These are phyloP conservation scores for Diaporthe vaccinii DNA, from an alignment of 2,329 filamentous ascomycete species.

Conservation along the genomic window DNA sequence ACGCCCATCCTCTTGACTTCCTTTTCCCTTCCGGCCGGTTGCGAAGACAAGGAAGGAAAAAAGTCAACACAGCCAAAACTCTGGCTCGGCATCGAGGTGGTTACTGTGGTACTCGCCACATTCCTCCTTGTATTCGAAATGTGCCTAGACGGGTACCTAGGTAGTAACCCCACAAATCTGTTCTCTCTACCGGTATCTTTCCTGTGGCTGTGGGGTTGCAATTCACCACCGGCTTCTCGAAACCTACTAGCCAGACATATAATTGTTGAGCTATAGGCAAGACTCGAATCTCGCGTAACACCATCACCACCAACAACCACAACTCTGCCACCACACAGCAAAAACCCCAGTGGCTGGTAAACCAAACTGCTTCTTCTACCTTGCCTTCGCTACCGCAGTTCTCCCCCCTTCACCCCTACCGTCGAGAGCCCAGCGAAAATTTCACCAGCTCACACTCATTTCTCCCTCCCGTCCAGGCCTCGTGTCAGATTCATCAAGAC, in stretches of 20 bases:
- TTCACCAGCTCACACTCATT: not conserved
- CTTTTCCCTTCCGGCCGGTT: conserved; percentile 17
- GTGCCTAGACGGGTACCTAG: too few relatives aligned
- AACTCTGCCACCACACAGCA: not conserved
- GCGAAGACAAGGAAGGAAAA: not conserved
- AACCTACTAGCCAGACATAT: not conserved
- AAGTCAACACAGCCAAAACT: conserved; percentile 7
- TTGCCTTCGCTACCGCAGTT: not conserved
- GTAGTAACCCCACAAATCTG: not conserved
- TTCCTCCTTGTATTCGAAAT: not conserved
- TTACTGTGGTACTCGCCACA: not conserved
- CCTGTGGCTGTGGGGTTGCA: not conserved
- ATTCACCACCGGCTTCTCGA: not conserved
- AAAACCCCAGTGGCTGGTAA: conserved; percentile 12
- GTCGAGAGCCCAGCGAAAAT: not conserved
- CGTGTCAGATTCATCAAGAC: not conserved
- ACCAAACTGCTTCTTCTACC: not conserved
- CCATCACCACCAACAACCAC: conserved; percentile 1
- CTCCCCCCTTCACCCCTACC: too few relatives aligned
- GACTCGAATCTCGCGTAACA: conserved; percentile 12
- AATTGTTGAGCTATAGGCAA: conserved; percentile 17
- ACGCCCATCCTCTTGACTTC: conserved; percentile 13
- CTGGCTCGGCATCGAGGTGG: not conserved
- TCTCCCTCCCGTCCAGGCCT: not conserved
- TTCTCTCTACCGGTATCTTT: not conserved